These are phyloP conservation scores for Falciphora oryzae DNA, from an alignment of 2,329 filamentous ascomycete genomes.

Conservation along the genomic window DNA sequence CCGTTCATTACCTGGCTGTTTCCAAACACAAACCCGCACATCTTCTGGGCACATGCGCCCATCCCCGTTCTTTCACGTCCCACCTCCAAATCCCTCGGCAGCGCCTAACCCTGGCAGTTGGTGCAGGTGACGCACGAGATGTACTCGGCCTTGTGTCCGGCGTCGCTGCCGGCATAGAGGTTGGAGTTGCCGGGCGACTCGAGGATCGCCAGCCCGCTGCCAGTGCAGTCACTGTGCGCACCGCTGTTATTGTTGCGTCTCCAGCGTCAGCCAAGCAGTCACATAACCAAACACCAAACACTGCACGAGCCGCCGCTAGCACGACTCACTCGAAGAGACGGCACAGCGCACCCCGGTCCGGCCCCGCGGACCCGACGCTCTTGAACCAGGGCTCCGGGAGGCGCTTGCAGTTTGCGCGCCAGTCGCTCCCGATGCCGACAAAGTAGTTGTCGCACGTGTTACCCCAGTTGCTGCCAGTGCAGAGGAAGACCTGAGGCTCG, in stretches of 20 bases:
- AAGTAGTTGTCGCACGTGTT: not conserved
- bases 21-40: no score
- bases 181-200: slow-evolving; percentile 3
- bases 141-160: slow-evolving; percentile 4
- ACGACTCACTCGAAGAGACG: slow-evolving; percentile 9
- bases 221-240: slow-evolving; percentile 8
- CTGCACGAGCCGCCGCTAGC: not conserved
- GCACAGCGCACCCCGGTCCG: slow-evolving; percentile 8
- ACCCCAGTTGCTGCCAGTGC: slow-evolving; percentile 4
- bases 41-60: no score
- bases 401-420: slow-evolving; percentile 3
- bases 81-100: no score
- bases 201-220: slow-evolving; percentile 7
- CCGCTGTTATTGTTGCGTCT: not conserved
- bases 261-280: not conserved
- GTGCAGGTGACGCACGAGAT: slow-evolving; percentile 9
- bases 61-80: no score
- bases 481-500: slow-evolving; percentile 7
- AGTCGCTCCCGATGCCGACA: slow-evolving; percentile 2
- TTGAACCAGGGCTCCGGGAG: slow-evolving; percentile 3
- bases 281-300: not conserved
- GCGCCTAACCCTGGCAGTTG: slow-evolving; percentile 1
- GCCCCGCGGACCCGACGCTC: slow-evolving; percentile 6
- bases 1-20: no score
- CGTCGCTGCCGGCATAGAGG: not conserved